Base-by-base conservation (phyloP, 1,284 basidiomycete species). In the Takashimella koratensis region DNA sequence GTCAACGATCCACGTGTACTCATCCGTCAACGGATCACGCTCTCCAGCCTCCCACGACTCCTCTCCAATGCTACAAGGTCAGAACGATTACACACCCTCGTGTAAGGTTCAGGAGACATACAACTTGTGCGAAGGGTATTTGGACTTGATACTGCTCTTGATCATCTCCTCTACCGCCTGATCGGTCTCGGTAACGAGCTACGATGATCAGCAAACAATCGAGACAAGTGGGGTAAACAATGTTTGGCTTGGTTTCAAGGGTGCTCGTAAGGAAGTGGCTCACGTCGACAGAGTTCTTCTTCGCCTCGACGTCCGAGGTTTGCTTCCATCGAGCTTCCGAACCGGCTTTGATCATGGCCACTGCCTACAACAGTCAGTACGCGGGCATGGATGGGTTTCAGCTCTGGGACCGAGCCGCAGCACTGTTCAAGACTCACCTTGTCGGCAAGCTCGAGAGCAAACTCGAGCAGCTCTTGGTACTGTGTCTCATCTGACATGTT, bases 161-260 rank as follows among this genome's bases (percentile, higher is more conserved):
- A 97, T 90, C 51, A 94, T 79, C 59, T 89, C 85, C 74, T 97
- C 94, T 5, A 96, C 92, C 22, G 82, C 85, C 53, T 94, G 87
- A 74, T 98, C 94, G 63, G 90, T 95, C 76, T 96, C 88, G 0
- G 94, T 98, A 10, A 98, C 94, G 24, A 97, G 80, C 71, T 79
- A 59, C 56, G 16, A 36, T 36, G 10, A n/a, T n/a, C n/a, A n/a
- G n/a, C n/a, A n/a, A n/a, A n/a, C n/a, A n/a, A n/a, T n/a, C n/a
- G 41, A n/a, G n/a, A n/a, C n/a, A n/a, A n/a, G n/a, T n/a, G n/a
- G n/a, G n/a, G n/a, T n/a, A n/a, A n/a, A n/a, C n/a, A n/a, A n/a
- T n/a, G n/a, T n/a, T n/a, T n/a, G n/a, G n/a, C n/a, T n/a, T n/a
- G n/a, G 12, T 11, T 13, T 47, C 39, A 54, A 36, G 21, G 20